Base-by-base conservation (phyloP, 139 green algal genomes). In the Tetraselmis chui region DNA sequence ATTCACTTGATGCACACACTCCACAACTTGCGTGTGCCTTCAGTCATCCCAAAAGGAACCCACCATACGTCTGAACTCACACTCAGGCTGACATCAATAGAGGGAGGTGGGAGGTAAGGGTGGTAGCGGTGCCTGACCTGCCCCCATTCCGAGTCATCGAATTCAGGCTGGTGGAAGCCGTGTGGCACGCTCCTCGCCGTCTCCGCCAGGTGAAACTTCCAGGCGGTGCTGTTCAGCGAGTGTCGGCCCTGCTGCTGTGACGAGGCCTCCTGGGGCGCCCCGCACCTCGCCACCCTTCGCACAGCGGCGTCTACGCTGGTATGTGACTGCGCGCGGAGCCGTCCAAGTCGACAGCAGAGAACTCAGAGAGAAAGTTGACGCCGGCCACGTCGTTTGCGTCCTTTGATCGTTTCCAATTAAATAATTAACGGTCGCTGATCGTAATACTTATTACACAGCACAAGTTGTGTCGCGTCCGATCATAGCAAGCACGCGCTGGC, bases 201-300 rank as follows among this genome's bases (percentile, higher is more conserved):
- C 1, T 84, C 78, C 30, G 88, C 90, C 27, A 97, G 83, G 28
- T 84, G 79, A 80, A 97, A 96, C 1, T 78, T 26, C 92, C 92
- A 97, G 0, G 84, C 77, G 11, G 79, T 79, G 29, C 84, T 87
- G 58, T 90, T 93, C 32, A 96, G 85, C 2, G 31, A 23, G 0
- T 86, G 82, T 0, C 85, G 18, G 0, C 87, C 29, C 75, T 78
- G 58, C 26, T 29, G 0, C 67, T 59, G 27, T 23, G 81, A 31
- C 22, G 30, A 0, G 32, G 89, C 79, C 1, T 87, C 85, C 0
- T 78, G 2, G 1, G 89, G 28, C 23, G 89, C 88, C 24, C 78
- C 25, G 0, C 67, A 67, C 45, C 11, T 25, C 11, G 45, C 45
- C 45, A 67, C 45, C 45, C 11, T 18, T 5, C 45, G 45, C 45